Evolutionary conservation across 495 filamentous ascomycete species (phyloP), one percentile per base, ranked within the genome.

Genomic region (Annulohypoxylon bovei): DNA sequence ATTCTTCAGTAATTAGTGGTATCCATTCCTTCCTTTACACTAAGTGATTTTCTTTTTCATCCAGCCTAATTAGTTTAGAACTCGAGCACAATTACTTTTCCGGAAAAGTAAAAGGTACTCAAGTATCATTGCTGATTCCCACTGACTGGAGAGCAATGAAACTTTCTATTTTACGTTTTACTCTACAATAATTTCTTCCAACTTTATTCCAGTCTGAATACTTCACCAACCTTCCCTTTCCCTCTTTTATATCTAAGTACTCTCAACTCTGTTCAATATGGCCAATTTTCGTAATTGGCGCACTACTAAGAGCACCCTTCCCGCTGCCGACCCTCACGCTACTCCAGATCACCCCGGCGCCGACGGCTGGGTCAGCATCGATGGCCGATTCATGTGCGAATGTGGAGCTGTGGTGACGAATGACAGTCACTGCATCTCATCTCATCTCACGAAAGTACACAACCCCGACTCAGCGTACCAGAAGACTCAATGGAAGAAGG

Each of bases 401-500:
- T 56, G 53, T 27, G 53, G 53, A 3, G 23, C 32, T 7, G 20
- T 40, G 1, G 12, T 6, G 16, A 25, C 22, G 11, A 56, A 56
- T 12, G 22, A 16, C 0, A 12, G 11, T 6, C 23, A 56, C 4
- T 20, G 23, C 6, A 56, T 56, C n/a, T 35, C 30, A 0, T 23
- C 32, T 1, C 53, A 56, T 8, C 33, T 56, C 7, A 23, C 32
- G 6, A 56, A 56, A 33, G n/a, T 27, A 0, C 53, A 56, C 20
- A 56, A 56, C 0, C 9, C 5, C 20, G 33, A 25, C 1, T 56
- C 53, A 1, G 53, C 53, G 0, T 56, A 56, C 16, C 53, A 40
- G 33, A 56, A 8, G 53, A 8, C 6, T 55, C 3, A 78, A 62
- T 62, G 90, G 88, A 8, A 12, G 27, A 3, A 8, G 0, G 44